Conservation (phyloP, 1,139 yeast species). For the Pichia sp. region DNA sequence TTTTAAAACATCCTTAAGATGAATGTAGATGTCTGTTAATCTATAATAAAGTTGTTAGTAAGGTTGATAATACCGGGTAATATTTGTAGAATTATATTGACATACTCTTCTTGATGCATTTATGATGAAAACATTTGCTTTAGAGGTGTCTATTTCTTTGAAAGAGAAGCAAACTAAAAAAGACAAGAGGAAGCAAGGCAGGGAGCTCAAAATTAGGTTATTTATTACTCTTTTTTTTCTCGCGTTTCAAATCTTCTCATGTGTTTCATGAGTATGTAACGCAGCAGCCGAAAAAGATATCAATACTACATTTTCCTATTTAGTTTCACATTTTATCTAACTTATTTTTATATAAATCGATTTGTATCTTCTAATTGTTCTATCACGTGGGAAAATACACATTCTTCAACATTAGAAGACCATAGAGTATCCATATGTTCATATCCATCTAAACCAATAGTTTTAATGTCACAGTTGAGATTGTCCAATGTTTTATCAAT, state of each 20-base stretch:
- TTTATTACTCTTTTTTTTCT: no score
- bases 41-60: constrained; percentile 5
- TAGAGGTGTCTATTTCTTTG: no score
- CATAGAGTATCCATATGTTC: constrained; percentile 90
- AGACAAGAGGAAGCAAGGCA: no score
- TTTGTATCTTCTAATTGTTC: not conserved
- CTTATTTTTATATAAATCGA: no score
- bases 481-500: constrained; percentile 31
- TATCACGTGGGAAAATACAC: constrained; percentile 34
- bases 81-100: not conserved
- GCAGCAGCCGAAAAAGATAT: no score
- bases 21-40: constrained; percentile 11
- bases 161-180: no score
- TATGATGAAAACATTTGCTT: not conserved
- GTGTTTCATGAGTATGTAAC: not conserved
- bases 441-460: constrained; percentile 45
- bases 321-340: no score
- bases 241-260: not conserved
- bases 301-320: no score
- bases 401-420: constrained; percentile 69
- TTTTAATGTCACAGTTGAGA: constrained; percentile 31
- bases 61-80: no score
- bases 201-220: no score
- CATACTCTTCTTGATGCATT: constrained; percentile 9
- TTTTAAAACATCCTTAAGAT: constrained; percentile 7